phyloP scores from a whole-genome alignment of 306 rosid genomes.

The Vigna nakashimae region DNA sequence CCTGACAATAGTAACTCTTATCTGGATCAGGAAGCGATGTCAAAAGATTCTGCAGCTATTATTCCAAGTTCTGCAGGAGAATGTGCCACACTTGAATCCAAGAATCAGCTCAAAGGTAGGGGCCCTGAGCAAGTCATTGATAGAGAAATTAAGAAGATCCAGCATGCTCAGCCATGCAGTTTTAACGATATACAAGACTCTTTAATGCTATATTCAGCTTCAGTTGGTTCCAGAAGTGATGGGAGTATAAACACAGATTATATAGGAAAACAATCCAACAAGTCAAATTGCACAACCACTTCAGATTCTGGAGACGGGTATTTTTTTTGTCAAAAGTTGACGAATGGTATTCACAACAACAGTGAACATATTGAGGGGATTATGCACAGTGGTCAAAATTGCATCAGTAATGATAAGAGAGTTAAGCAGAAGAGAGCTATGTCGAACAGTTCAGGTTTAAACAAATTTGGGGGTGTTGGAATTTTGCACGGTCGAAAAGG shows the following conservation, averaged over 20 bases:
- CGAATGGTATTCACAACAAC: constrained; percentile 38
- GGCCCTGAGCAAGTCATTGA: constrained; percentile 37
- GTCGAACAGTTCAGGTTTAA: constrained; percentile 55
- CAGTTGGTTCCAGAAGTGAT: constrained; percentile 56
- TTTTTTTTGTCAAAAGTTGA: constrained; percentile 43
- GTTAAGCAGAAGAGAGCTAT: constrained; percentile 58
- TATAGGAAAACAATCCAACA: constrained; percentile 48
- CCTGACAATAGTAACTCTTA: constrained; percentile 43
- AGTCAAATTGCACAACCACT: constrained; percentile 43
- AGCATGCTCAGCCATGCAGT: constrained; percentile 34
- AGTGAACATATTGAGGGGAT: constrained; percentile 51
- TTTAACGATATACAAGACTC: constrained; percentile 49
- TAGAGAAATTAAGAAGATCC: constrained; percentile 43
- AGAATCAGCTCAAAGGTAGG: constrained; percentile 41
- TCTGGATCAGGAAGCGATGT: constrained; percentile 43
- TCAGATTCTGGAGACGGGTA: constrained; percentile 48
- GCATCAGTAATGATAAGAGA: constrained; percentile 54
- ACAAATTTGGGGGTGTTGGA: constrained; percentile 53
- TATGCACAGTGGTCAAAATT: constrained; percentile 48
- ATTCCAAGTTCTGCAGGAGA: constrained; percentile 41
- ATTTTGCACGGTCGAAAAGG: constrained; percentile 56
- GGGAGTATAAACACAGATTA: constrained; percentile 40
- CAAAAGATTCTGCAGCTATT: constrained; percentile 40
- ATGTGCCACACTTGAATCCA: constrained; percentile 44
- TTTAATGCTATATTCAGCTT: constrained; percentile 53